Percentiles rank a stretch among this genome's conserved stretches.
phyloP scores from a whole-genome alignment of 768 basidiomycete species.

The Botryobasidium botryosum region DNA sequence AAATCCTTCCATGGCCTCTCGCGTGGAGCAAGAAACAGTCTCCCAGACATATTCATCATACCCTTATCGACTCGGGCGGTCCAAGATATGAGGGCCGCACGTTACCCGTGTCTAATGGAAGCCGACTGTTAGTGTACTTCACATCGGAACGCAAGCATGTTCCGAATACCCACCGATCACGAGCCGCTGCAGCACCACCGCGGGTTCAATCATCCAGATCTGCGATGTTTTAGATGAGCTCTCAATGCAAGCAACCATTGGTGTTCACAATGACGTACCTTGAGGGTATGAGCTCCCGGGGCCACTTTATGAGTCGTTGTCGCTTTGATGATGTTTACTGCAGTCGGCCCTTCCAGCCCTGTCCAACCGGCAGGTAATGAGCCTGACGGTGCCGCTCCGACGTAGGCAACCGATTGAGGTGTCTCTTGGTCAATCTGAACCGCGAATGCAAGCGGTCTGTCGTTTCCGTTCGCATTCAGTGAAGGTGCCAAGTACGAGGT shows the following conservation, averaged over 20 bases:
- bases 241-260: neutral
- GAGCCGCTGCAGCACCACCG: slow-evolving; percentile 43
- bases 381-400: slow-evolving; percentile 27
- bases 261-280: slow-evolving; percentile 24
- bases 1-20: too few relatives aligned
- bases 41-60: slow-evolving; percentile 9
- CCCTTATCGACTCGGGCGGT: slow-evolving; percentile 36
- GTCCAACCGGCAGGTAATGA: slow-evolving; percentile 29
- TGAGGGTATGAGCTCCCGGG: slow-evolving; percentile 43
- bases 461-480: slow-evolving; percentile 32
- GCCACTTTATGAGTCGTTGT: slow-evolving; percentile 24
- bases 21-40: too few relatives aligned
- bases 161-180: slow-evolving; percentile 30
- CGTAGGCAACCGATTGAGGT: slow-evolving; percentile 19
- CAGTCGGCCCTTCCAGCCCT: slow-evolving; percentile 29
- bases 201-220: slow-evolving; percentile 42
- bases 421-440: slow-evolving; percentile 14
- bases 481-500: slow-evolving; percentile 35
- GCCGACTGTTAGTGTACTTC: neutral
- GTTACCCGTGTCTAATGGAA: slow-evolving; percentile 34
- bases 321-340: slow-evolving; percentile 30
- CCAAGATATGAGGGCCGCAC: slow-evolving; percentile 41
- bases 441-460: slow-evolving; percentile 35
- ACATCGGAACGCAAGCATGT: neutral
- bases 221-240: slow-evolving; percentile 18